Conservation (phyloP, 2,329 filamentous ascomycete species). For the Diplodia intermedia region DNA sequence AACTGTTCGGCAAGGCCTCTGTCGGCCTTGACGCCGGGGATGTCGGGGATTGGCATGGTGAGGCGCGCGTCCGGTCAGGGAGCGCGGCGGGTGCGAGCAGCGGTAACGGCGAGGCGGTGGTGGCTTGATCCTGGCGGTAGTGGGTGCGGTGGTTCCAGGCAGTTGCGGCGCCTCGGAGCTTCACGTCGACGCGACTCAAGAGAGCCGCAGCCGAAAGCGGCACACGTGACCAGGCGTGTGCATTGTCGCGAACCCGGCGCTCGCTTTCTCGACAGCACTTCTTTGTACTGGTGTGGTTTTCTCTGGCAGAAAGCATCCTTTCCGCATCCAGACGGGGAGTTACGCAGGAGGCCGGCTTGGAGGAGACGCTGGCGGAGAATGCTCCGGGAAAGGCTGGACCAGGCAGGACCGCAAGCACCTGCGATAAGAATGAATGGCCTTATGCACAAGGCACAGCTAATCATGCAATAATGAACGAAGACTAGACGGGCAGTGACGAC, state of each 20-base stretch:
- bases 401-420: neutral
- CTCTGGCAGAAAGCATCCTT: neutral
- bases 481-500: neutral
- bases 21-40: constrained; percentile 30
- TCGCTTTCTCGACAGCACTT: neutral
- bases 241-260: constrained; percentile 8
- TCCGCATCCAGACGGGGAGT: neutral
- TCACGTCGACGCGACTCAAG: constrained; percentile 9
- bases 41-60: constrained; percentile 32
- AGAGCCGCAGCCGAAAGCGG: neutral
- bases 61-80: constrained; percentile 24
- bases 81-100: constrained; percentile 15
- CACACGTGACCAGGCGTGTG: neutral
- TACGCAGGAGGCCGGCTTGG: neutral
- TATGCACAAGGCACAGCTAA: no score
- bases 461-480: neutral
- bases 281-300: constrained; percentile 1
- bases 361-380: neutral
- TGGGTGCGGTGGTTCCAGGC: neutral
- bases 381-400: neutral
- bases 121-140: neutral
- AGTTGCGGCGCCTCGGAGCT: constrained; percentile 4
- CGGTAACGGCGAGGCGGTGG: neutral
- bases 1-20: constrained; percentile 55
- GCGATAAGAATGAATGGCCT: neutral